Conservation (phyloP, 2,329 filamentous ascomycete genomes). For the Penicillium sp. region DNA sequence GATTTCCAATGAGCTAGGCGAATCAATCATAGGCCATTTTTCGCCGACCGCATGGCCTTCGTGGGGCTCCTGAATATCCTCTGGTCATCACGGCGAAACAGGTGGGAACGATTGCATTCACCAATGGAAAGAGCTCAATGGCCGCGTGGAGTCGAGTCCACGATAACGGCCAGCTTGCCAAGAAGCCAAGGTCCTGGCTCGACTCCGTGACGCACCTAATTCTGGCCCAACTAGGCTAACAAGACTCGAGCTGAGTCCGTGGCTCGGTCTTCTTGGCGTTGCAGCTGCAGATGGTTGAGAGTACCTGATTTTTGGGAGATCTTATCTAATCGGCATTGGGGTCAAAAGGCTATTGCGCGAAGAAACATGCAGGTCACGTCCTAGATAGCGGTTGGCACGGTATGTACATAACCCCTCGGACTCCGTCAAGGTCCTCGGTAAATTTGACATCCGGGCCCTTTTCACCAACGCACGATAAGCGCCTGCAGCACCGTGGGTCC, state of each 20-base stretch:
- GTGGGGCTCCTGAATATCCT: background rate
- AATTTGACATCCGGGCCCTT: background rate
- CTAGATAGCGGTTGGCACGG: background rate
- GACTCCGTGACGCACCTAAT: background rate
- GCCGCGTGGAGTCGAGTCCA: background rate
- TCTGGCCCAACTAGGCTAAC: background rate
- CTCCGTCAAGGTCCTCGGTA: background rate
- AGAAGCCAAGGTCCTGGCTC: background rate
- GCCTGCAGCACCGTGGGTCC: background rate
- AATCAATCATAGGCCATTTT: background rate
- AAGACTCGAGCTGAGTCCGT: background rate
- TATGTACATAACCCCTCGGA: background rate
- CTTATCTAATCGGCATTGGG: background rate
- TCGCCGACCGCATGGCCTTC: background rate
- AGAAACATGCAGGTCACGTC: background rate
- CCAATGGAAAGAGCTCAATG: background rate
- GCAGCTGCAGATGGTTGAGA: background rate
- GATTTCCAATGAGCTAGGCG: background rate
- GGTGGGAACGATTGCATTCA: background rate
- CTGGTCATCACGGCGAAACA: background rate
- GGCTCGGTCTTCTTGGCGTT: background rate
- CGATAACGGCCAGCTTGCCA: background rate
- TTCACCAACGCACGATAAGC: background rate
- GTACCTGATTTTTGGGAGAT: background rate
- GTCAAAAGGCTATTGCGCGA: background rate